Percentiles rank a stretch among this genome's conserved stretches.
These are phyloP conservation scores for Lipomyces japonicus DNA, from an alignment of 805 yeast species.

Conservation along the genomic window DNA sequence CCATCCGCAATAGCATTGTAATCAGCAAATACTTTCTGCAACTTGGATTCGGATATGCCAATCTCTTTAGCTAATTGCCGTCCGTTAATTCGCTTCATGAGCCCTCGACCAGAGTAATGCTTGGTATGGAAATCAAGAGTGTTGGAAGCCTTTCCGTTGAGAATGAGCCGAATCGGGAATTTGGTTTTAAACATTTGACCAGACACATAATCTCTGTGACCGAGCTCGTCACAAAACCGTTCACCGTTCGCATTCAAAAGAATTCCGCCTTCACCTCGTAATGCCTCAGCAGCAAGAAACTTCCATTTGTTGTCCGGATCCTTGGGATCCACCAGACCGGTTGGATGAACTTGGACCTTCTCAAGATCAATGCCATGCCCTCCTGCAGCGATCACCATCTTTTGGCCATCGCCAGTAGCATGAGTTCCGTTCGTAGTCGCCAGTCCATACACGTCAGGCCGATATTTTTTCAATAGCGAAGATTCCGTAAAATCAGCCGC, in stretches of 20 bases:
- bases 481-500: slow-evolving; percentile 57
- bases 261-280: slow-evolving; percentile 64
- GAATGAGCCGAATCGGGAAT: slow-evolving; percentile 48
- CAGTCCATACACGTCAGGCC: slow-evolving; percentile 55
- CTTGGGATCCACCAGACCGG: slow-evolving; percentile 55
- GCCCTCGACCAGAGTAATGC: slow-evolving; percentile 54
- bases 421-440: slow-evolving; percentile 61
- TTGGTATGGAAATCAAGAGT: slow-evolving; percentile 50
- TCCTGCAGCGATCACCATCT: slow-evolving; percentile 45
- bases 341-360: slow-evolving; percentile 65
- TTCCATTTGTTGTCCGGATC: slow-evolving; percentile 51
- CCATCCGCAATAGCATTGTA: slow-evolving; percentile 46
- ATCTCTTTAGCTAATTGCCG: slow-evolving; percentile 45
- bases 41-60: slow-evolving; percentile 36
- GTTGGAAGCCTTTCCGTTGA: slow-evolving; percentile 47
- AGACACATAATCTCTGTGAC: slow-evolving; percentile 58
- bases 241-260: slow-evolving; percentile 51
- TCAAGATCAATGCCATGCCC: slow-evolving; percentile 61
- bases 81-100: slow-evolving; percentile 49
- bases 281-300: slow-evolving; percentile 62
- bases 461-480: slow-evolving; percentile 51
- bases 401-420: slow-evolving; percentile 63
- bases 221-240: slow-evolving; percentile 58
- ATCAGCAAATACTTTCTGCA: slow-evolving; percentile 39
- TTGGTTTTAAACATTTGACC: slow-evolving; percentile 50